Base-by-base conservation (phyloP, 2,329 filamentous ascomycete genomes). In the Fusarium fujikuroi region DNA sequence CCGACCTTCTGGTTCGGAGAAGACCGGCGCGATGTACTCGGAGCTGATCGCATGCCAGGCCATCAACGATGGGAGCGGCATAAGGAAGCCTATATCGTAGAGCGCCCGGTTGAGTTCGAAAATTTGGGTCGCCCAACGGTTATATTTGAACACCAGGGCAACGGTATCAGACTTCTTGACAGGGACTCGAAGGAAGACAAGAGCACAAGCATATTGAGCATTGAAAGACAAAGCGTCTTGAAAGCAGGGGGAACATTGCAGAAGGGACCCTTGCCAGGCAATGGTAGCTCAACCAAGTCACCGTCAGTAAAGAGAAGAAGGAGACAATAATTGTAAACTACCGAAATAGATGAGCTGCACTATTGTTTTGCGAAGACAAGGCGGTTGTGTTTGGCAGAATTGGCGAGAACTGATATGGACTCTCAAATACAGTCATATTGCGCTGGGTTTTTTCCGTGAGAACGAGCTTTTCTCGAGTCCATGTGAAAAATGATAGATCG, bases 31-130 rank as follows among this genome's bases (percentile, higher is more conserved):
- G 76, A 78, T 30, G 76, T 77, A 19, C 73, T 78, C 36, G 74
- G 76, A 14, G 72, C 76, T 32, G 76, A 77, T 43, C 73, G 73
- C n/a, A 78, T 78, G 76, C 76, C 76, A n/a, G 76, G 74, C 5
- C 76, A 78, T 66, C 65, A 52, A 25, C 72, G 76, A 5, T 74
- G 65, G 59, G 76, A 78, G 60, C 61, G 66, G 32, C 76, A 78
- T 49, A 75, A 66, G 50, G 25, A 23, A 9, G 23, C 49, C 7
- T 61, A 53, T 36, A 42, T 44, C 5, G 52, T 47, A 16, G 43
- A 59, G 21, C 58, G 68, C 14, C 60, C 67, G 12, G 53, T 34
- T 18, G 52, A 69, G 23, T 43, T 69, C 15, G 34, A 56, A 8
- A 19, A 40, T 8, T 30, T 73, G 28, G 56, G 64, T 37, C 72